These are phyloP conservation scores for Solanum lycopersicoides DNA, from an alignment of 257 asterid genomes.

Conservation along the genomic window DNA sequence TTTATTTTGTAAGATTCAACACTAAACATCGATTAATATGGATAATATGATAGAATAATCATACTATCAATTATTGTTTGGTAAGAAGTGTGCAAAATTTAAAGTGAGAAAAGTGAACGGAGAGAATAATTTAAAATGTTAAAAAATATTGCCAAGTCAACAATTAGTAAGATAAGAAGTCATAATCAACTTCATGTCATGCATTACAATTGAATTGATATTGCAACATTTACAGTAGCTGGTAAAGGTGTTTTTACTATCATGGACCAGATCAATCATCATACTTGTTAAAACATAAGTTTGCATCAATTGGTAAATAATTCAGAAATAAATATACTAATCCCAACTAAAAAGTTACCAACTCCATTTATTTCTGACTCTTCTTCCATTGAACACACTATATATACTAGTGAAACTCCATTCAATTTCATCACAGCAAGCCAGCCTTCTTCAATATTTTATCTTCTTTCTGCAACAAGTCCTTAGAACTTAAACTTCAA, in stretches of 20 bases:
- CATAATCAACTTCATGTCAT: background rate
- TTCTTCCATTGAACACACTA: background rate
- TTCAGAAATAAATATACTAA: background rate
- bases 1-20: too few relatives aligned
- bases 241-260: background rate
- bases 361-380: conserved; percentile 20
- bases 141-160: background rate
- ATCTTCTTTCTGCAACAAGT: background rate
- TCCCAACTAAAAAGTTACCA: conserved; percentile 41
- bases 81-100: too few relatives aligned
- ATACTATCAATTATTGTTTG: too few relatives aligned
- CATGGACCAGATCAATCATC: background rate
- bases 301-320: conserved; percentile 4
- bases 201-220: background rate
- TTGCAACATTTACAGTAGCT: background rate
- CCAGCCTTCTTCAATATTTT: background rate
- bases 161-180: background rate
- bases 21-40: too few relatives aligned
- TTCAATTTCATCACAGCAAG: conserved; percentile 20
- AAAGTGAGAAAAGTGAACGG: too few relatives aligned
- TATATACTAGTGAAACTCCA: conserved; percentile 27
- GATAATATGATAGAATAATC: too few relatives aligned
- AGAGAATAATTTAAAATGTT: background rate
- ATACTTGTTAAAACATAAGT: background rate
- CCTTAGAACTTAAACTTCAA: background rate